Percentiles rank a stretch among this genome's conserved stretches.
Evolutionary conservation across 2,329 filamentous ascomycete genomes (phyloP).

Genomic region (Macrophomina phaseolina): DNA sequence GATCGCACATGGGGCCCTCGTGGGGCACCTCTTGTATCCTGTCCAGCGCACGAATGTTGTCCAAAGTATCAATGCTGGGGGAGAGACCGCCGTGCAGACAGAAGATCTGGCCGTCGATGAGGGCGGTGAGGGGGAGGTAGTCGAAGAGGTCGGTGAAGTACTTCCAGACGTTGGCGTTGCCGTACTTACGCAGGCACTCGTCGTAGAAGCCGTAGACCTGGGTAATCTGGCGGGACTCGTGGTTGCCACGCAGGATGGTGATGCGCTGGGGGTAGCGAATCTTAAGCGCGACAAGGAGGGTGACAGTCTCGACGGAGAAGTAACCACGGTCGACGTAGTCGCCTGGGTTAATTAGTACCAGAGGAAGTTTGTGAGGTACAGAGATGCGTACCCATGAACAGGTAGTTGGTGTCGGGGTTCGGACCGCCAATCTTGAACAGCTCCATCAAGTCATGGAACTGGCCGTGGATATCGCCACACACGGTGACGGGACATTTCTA

Average conservation of each 20-base stretch:
- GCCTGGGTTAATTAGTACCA: conserved; percentile 58
- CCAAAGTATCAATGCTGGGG: conserved; percentile 74
- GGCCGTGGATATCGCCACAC: conserved; percentile 98
- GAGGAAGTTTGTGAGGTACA: conserved; percentile 27
- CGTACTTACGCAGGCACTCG: conserved; percentile 78
- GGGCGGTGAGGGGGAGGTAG: conserved; percentile 74
- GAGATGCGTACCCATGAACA: conserved; percentile 83
- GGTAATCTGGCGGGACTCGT: conserved; percentile 78
- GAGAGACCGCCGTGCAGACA: conserved; percentile 75
- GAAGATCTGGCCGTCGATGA: conserved; percentile 75
- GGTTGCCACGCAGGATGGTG: conserved; percentile 94
- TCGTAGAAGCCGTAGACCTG: conserved; percentile 82
- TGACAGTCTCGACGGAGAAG: conserved; percentile 98
- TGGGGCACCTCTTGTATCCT: conserved; percentile 73
- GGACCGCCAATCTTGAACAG: conserved; percentile 98
- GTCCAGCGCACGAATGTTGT: conserved; percentile 65
- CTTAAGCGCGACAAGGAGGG: conserved; percentile 93
- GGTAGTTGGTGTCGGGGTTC: conserved; percentile 98
- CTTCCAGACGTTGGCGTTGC: conserved; percentile 79
- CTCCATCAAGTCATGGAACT: conserved; percentile 99
- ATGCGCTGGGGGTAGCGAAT: conserved; percentile 98
- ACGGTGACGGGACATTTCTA: conserved; percentile 97
- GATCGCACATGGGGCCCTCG: conserved; percentile 77
- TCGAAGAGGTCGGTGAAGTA: conserved; percentile 80
- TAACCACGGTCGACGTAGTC: conserved; percentile 99